phyloP scores from a whole-genome alignment of 768 basidiomycete genomes.

The Megacollybia marginata region DNA sequence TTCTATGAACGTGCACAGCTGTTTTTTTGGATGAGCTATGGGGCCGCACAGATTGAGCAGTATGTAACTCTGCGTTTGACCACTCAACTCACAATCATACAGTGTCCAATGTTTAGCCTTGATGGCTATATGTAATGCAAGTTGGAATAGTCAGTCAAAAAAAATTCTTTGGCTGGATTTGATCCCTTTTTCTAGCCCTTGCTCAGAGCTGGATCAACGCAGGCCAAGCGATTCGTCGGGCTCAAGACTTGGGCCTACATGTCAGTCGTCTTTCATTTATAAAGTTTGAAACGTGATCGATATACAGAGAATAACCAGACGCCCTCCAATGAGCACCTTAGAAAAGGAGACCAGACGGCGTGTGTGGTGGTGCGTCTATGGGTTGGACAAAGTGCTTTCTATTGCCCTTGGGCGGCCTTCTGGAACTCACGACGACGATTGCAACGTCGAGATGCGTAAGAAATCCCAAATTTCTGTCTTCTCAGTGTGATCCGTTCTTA shows the following conservation, averaged over 20 bases:
- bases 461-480: not conserved
- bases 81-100: not conserved
- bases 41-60: conserved; percentile 12
- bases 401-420: conserved; percentile 12
- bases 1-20: conserved; percentile 11
- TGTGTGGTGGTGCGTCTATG: conserved; percentile 15
- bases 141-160: conserved; percentile 9
- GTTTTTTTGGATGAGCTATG: conserved; percentile 9
- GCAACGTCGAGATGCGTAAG: conserved; percentile 11
- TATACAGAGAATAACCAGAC: conserved; percentile 7
- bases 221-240: conserved; percentile 11
- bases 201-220: conserved; percentile 14
- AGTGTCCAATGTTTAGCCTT: conserved; percentile 12
- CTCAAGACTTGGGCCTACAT: conserved; percentile 12
- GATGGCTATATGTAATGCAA: conserved; percentile 12
- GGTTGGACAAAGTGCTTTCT: conserved; percentile 11
- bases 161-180: not conserved
- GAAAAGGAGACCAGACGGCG: conserved; percentile 12
- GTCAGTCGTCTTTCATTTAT: not conserved
- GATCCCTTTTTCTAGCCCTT: conserved; percentile 5
- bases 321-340: conserved; percentile 4
- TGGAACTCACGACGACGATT: conserved; percentile 12
- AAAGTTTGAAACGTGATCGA: not conserved
- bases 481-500: not conserved
- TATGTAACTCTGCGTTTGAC: not conserved